phyloP scores from a whole-genome alignment of 371 early-diverging fungal species.

The Polyrhizophydium stewartii region DNA sequence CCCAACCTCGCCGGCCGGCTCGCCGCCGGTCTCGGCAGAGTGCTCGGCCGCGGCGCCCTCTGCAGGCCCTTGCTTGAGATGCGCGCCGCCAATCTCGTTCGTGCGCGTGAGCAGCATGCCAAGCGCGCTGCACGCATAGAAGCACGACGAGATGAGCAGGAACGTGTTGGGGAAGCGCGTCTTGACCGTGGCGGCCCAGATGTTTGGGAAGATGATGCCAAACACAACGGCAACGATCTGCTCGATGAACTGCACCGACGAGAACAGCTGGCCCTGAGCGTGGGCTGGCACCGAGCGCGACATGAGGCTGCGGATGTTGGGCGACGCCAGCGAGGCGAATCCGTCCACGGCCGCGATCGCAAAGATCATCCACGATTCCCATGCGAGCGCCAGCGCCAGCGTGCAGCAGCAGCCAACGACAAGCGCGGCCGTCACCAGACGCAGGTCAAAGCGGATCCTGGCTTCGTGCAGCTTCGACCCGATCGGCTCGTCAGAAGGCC shows the following conservation, averaged over 20 bases:
- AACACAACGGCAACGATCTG: conserved; percentile 6
- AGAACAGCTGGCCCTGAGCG: conserved; percentile 30
- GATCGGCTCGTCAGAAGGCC: too few relatives aligned
- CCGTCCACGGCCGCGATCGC: conserved; percentile 22
- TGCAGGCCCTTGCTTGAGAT: too few relatives aligned
- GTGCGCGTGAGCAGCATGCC: not conserved
- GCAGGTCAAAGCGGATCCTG: not conserved
- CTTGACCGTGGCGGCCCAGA: conserved; percentile 11
- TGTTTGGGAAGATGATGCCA: conserved; percentile 8
- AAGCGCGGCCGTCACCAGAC: not conserved
- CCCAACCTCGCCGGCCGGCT: too few relatives aligned
- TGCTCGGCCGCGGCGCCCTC: too few relatives aligned
- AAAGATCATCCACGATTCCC: not conserved
- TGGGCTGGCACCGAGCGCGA: conserved; percentile 19
- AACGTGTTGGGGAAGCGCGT: conserved; percentile 2
- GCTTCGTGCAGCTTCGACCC: too few relatives aligned
- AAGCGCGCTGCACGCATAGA: not conserved
- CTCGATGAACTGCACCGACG: conserved; percentile 23
- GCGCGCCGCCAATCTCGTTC: not conserved
- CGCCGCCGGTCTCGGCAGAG: too few relatives aligned
- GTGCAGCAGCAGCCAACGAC: not conserved
- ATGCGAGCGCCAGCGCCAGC: not conserved
- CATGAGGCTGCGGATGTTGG: conserved; percentile 25
- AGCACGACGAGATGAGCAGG: not conserved
- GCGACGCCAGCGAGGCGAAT: conserved; percentile 24